Conservation (phyloP, 108 stramenopile species). For the Nitzschia palea region DNA sequence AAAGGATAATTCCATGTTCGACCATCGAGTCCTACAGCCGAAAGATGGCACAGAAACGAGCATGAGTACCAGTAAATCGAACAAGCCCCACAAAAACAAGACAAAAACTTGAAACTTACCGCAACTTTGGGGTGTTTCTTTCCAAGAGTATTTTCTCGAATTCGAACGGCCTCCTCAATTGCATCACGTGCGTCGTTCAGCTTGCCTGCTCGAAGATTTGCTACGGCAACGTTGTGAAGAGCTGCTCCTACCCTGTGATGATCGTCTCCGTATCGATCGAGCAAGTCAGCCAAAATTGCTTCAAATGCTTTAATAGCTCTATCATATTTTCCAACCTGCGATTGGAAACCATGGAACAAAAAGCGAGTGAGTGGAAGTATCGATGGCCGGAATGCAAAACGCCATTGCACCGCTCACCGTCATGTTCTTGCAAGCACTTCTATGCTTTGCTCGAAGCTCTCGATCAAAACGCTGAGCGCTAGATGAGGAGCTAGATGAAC, state of each 20-base stretch:
- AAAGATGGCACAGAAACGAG: neutral
- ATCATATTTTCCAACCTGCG: slow-evolving; percentile 44
- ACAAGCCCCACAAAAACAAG: neutral
- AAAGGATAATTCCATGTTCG: slow-evolving; percentile 63
- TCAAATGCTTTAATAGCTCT: slow-evolving; percentile 57
- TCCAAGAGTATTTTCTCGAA: slow-evolving; percentile 50
- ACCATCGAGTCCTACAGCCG: slow-evolving; percentile 49
- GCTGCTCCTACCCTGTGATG: slow-evolving; percentile 63
- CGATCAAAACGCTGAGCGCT: slow-evolving; percentile 32
- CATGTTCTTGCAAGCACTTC: slow-evolving; percentile 56
- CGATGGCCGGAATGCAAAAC: neutral
- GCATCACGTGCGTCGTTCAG: slow-evolving; percentile 64
- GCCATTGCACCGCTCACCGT: slow-evolving; percentile 26
- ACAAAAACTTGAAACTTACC: slow-evolving; percentile 20
- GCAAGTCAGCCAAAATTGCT: slow-evolving; percentile 47
- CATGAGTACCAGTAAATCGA: too few species aligned
- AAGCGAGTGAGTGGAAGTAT: neutral
- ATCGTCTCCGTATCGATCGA: slow-evolving; percentile 44
- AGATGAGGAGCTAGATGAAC: neutral
- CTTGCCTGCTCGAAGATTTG: slow-evolving; percentile 51
- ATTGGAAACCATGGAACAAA: neutral
- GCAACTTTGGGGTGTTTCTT: slow-evolving; percentile 51
- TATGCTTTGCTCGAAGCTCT: slow-evolving; percentile 40
- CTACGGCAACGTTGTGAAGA: slow-evolving; percentile 68
- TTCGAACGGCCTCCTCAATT: slow-evolving; percentile 64